Percentiles rank a stretch among this genome's conserved stretches.
These are phyloP conservation scores for Kodamaea neixiangensis DNA, from an alignment of 805 yeast species.

Conservation along the genomic window DNA sequence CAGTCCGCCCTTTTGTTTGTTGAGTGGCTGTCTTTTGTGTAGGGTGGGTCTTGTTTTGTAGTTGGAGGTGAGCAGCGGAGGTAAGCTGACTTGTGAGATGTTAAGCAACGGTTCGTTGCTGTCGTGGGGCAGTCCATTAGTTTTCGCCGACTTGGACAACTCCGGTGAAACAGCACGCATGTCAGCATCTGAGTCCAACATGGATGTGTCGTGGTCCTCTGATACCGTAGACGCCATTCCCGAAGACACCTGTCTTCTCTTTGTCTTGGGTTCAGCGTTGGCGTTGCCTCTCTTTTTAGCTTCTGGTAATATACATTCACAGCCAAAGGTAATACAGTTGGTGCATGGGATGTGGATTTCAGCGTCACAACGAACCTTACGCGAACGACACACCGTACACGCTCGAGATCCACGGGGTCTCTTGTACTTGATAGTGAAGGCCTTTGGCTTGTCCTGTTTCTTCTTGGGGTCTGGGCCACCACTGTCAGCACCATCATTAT, in stretches of 20 bases:
- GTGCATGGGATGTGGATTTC: slow-evolving; percentile 54
- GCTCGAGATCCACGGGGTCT: slow-evolving; percentile 69
- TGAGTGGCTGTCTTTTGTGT: slow-evolving; percentile 33
- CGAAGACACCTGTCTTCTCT: slow-evolving; percentile 12
- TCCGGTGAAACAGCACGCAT: slow-evolving; percentile 1
- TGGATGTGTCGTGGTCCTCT: slow-evolving; percentile 3
- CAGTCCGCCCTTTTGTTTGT: slow-evolving; percentile 27
- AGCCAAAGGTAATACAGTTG: slow-evolving; percentile 69
- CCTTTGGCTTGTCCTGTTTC: slow-evolving; percentile 36
- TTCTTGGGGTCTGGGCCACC: not conserved
- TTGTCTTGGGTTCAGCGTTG: slow-evolving; percentile 19
- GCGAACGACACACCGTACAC: slow-evolving; percentile 72
- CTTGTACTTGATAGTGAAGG: slow-evolving; percentile 49
- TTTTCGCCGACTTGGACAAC: not conserved
- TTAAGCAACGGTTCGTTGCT: slow-evolving; percentile 42
- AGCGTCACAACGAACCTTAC: slow-evolving; percentile 82
- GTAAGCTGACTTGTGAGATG: slow-evolving; percentile 42
- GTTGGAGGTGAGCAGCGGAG: slow-evolving; percentile 44
- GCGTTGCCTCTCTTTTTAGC: slow-evolving; percentile 46
- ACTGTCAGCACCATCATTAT: not conserved
- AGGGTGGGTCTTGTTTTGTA: slow-evolving; percentile 41
- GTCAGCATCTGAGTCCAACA: not conserved
- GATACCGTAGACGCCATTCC: not conserved
- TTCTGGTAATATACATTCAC: slow-evolving; percentile 71
- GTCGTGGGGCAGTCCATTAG: not conserved